Percentiles rank a stretch among this genome's conserved stretches.
Evolutionary conservation across 1,284 basidiomycete genomes (phyloP).

Genomic region (Flammula alnicola): DNA sequence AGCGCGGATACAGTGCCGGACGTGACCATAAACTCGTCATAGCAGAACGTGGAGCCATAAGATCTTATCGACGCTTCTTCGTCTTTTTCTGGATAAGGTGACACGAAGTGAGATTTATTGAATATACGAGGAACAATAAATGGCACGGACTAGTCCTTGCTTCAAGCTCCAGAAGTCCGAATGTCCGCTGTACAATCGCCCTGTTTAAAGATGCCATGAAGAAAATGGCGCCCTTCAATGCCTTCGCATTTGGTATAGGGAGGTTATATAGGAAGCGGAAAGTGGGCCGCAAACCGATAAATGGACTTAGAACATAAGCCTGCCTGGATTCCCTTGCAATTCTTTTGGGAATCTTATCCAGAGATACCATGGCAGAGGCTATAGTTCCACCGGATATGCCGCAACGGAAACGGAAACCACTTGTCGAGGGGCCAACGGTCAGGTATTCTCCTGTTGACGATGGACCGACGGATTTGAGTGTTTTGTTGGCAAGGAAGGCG

Average conservation of each 20-base stretch:
- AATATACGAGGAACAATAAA: too few relatives aligned
- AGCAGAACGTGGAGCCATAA: slow-evolving; percentile 74
- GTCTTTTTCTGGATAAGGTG: slow-evolving; percentile 10
- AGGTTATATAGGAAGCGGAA: slow-evolving; percentile 52
- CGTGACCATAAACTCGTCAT: slow-evolving; percentile 70
- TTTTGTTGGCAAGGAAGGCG: slow-evolving; percentile 57
- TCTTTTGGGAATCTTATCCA: slow-evolving; percentile 53
- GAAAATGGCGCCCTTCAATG: slow-evolving; percentile 61
- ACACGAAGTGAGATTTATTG: slow-evolving; percentile 1
- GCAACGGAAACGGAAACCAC: slow-evolving; percentile 56
- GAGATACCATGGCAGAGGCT: slow-evolving; percentile 50
- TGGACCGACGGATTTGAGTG: slow-evolving; percentile 38
- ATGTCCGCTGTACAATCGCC: slow-evolving; percentile 78
- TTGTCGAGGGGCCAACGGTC: slow-evolving; percentile 38
- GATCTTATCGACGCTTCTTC: slow-evolving; percentile 27
- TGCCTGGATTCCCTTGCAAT: slow-evolving; percentile 36
- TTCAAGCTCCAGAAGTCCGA: slow-evolving; percentile 65
- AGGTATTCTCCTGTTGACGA: slow-evolving; percentile 16
- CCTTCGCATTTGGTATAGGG: slow-evolving; percentile 44
- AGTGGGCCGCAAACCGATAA: slow-evolving; percentile 44
- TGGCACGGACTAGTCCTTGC: slow-evolving; percentile 27
- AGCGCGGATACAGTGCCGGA: slow-evolving; percentile 47
- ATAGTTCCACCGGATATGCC: slow-evolving; percentile 77
- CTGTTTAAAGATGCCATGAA: slow-evolving; percentile 69
- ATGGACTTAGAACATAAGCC: slow-evolving; percentile 62